Evolutionary conservation across 2,329 filamentous ascomycete species (phyloP).

Genomic region (Colletotrichum endophyticum): DNA sequence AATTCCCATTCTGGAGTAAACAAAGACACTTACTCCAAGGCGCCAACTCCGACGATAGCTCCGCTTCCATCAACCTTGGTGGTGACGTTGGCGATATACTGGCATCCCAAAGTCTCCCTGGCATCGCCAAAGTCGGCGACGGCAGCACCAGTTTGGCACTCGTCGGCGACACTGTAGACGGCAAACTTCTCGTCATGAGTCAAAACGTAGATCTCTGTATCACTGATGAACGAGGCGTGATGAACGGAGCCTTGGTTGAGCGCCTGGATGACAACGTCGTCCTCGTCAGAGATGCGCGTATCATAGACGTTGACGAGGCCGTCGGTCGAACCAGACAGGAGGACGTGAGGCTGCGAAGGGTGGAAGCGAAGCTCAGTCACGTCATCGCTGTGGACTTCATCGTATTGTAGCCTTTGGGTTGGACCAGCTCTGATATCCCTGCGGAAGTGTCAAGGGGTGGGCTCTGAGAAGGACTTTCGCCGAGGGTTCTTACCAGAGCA

Average conservation of each 20-base stretch:
- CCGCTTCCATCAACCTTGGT: conserved; percentile 63
- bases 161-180: conserved; percentile 72
- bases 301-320: conserved; percentile 81
- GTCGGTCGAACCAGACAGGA: conserved; percentile 81
- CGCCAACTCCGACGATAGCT: conserved; percentile 68
- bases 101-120: conserved; percentile 67
- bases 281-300: conserved; percentile 72
- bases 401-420: conserved; percentile 57
- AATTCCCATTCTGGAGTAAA: background rate
- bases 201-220: conserved; percentile 70
- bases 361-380: conserved; percentile 68
- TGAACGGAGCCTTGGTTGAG: conserved; percentile 80
- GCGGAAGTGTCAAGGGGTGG: conserved; percentile 15
- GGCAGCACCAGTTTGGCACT: conserved; percentile 62
- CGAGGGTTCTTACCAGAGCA: conserved; percentile 58
- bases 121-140: conserved; percentile 71
- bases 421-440: conserved; percentile 64
- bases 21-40: conserved; percentile 61
- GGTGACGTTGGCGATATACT: conserved; percentile 75
- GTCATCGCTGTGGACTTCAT: conserved; percentile 72
- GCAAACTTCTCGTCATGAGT: conserved; percentile 81
- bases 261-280: conserved; percentile 78
- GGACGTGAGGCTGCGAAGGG: conserved; percentile 61
- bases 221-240: conserved; percentile 72
- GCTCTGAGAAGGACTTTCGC: background rate